A percentile compares a stretch with the other conserved stretches of the same genome.
Conservation (phyloP, 768 basidiomycete species). For the Cystofilobasidium bisporidii region DNA sequence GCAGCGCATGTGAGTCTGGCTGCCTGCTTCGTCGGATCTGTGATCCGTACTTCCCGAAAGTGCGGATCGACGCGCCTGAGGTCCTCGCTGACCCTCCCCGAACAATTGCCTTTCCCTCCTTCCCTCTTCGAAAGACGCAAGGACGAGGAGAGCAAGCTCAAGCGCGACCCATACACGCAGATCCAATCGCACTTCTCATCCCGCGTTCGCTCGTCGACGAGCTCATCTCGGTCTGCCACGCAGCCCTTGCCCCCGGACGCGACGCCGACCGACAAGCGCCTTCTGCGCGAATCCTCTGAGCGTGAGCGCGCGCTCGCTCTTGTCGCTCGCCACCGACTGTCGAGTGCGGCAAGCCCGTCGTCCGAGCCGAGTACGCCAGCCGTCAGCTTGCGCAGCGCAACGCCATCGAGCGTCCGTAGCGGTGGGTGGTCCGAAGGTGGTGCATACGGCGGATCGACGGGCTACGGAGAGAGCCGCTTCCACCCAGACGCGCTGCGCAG, state of each 20-base stretch:
- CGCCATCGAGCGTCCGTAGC: background rate
- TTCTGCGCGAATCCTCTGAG: constrained; percentile 13
- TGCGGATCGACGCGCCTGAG: too few species aligned
- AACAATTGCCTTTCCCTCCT: too few species aligned
- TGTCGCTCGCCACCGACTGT: background rate
- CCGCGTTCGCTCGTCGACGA: background rate
- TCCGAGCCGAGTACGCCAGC: constrained; percentile 11
- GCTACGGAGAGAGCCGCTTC: constrained; percentile 22
- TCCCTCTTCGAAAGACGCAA: constrained; percentile 6
- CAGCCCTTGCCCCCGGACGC: background rate
- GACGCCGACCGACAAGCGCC: constrained; percentile 12
- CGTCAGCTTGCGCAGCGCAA: constrained; percentile 7
- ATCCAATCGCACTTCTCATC: constrained; percentile 19
- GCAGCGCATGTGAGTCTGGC: constrained; percentile 1
- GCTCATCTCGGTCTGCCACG: background rate
- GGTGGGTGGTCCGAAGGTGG: background rate
- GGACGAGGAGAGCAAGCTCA: constrained; percentile 10
- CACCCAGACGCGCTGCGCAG: constrained; percentile 5
- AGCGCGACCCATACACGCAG: constrained; percentile 19
- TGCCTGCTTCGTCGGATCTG: too few species aligned
- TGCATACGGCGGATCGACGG: constrained; percentile 3
- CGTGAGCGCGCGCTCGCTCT: constrained; percentile 17
- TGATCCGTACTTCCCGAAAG: too few species aligned
- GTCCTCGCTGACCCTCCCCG: too few species aligned
- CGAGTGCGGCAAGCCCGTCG: background rate